Evolutionary conservation across 164 flowering plant genomes (phyloP).

Genomic region (Platanus orientalis): DNA sequence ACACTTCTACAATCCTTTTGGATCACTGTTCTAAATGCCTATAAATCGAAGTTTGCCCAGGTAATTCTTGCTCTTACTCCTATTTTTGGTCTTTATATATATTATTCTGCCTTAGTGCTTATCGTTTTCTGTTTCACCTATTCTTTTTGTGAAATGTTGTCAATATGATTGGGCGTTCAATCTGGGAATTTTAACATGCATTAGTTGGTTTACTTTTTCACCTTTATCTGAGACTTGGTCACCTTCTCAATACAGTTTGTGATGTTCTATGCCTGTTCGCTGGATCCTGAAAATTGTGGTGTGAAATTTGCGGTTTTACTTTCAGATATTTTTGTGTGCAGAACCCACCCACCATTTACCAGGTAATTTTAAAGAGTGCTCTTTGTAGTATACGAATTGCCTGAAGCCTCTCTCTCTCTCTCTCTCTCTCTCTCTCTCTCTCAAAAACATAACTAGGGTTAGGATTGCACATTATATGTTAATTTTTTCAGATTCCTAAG

Average conservation of each 20-base stretch:
- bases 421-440: too few species aligned
- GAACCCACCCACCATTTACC: slow-evolving; percentile 24
- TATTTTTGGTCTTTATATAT: background rate
- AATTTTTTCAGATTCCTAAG: too few species aligned
- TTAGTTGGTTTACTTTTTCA: background rate
- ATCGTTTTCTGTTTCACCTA: background rate
- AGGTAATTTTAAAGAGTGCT: slow-evolving; percentile 64
- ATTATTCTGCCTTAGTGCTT: background rate
- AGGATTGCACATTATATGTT: too few species aligned
- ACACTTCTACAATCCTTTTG: slow-evolving; percentile 65
- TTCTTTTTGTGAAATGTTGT: too few species aligned
- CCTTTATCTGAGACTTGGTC: background rate
- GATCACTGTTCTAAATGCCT: slow-evolving; percentile 53
- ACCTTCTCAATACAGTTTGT: slow-evolving; percentile 66
- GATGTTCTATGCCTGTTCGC: slow-evolving; percentile 82
- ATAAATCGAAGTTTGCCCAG: slow-evolving; percentile 94
- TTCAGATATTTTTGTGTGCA: slow-evolving; percentile 45
- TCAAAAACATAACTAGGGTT: too few species aligned
- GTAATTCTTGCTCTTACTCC: slow-evolving; percentile 24
- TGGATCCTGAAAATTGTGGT: slow-evolving; percentile 85
- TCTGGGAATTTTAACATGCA: too few species aligned
- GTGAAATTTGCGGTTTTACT: slow-evolving; percentile 50
- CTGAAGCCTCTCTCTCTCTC: too few species aligned
- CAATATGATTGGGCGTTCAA: too few species aligned
- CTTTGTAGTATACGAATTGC: too few species aligned